Percentiles rank a stretch among this genome's conserved stretches.
Evolutionary conservation across 2,329 filamentous ascomycete species (phyloP).

Genomic region (Cladobotryum mycophilum): DNA sequence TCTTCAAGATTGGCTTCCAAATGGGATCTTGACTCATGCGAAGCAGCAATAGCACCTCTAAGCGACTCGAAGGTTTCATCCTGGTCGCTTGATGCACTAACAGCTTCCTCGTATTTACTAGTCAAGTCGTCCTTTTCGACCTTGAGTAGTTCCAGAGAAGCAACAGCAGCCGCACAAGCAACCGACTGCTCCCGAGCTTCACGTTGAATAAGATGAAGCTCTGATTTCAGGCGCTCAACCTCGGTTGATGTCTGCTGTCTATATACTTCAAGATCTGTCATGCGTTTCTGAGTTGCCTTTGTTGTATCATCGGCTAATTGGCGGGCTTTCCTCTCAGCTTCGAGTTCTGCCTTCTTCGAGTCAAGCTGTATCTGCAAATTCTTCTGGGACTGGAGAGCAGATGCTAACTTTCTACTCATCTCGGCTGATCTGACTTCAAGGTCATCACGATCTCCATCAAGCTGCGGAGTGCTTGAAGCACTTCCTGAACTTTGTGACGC

Average conservation of each 20-base stretch:
- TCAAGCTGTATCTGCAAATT: conserved; percentile 77
- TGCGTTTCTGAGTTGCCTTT: conserved; percentile 73
- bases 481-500: conserved; percentile 68
- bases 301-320: conserved; percentile 84
- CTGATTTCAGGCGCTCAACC: conserved; percentile 75
- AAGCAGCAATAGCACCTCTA: conserved; percentile 70
- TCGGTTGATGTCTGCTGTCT: conserved; percentile 80
- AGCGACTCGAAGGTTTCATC: conserved; percentile 66
- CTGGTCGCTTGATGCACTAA: conserved; percentile 63
- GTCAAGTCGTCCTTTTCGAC: conserved; percentile 81
- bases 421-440: conserved; percentile 55
- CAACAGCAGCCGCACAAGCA: conserved; percentile 68
- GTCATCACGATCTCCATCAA: conserved; percentile 55
- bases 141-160: conserved; percentile 66
- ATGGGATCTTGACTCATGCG: conserved; percentile 66
- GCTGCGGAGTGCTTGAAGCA: conserved; percentile 52
- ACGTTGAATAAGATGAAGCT: conserved; percentile 74
- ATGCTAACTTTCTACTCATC: conserved; percentile 75
- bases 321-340: conserved; percentile 73
- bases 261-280: conserved; percentile 76
- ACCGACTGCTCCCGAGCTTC: conserved; percentile 75
- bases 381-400: conserved; percentile 68
- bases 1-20: conserved; percentile 79
- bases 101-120: conserved; percentile 59
- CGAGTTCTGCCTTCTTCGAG: conserved; percentile 60